Conservation (phyloP, 2,329 filamentous ascomycete species). For the Aspergillus sojae region DNA sequence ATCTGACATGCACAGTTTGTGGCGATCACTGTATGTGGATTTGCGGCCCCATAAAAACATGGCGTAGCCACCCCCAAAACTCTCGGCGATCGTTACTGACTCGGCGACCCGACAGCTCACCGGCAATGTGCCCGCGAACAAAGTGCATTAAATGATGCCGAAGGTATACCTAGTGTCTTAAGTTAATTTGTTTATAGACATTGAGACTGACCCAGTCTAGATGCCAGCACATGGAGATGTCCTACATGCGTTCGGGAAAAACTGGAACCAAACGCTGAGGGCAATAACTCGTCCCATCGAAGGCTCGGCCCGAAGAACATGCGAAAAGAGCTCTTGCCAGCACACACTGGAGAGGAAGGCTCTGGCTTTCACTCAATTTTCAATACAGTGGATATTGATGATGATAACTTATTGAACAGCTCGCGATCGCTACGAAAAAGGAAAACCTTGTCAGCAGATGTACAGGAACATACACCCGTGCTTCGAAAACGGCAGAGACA, state of each 20-base stretch:
- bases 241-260: constrained; percentile 55
- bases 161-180: constrained; percentile 54
- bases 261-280: constrained; percentile 34
- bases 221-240: constrained; percentile 65
- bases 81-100: constrained; percentile 32
- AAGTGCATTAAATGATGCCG: constrained; percentile 62
- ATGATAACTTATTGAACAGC: constrained; percentile 70
- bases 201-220: constrained; percentile 48
- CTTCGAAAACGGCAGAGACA: constrained; percentile 54
- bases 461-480: constrained; percentile 48
- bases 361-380: constrained; percentile 77
- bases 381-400: constrained; percentile 70
- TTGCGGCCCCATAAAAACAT: constrained; percentile 27
- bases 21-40: constrained; percentile 74
- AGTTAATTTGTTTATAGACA: neutral
- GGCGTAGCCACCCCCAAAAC: constrained; percentile 32
- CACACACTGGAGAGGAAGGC: constrained; percentile 64
- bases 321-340: constrained; percentile 71
- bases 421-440: constrained; percentile 80
- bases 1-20: constrained; percentile 75
- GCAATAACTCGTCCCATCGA: constrained; percentile 38
- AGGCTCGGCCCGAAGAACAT: constrained; percentile 67
- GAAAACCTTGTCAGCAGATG: constrained; percentile 73
- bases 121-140: constrained; percentile 82
- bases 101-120: constrained; percentile 70